Evolutionary conservation across 441 rosid genomes (phyloP).

Genomic region (Aquilaria agallochum): DNA sequence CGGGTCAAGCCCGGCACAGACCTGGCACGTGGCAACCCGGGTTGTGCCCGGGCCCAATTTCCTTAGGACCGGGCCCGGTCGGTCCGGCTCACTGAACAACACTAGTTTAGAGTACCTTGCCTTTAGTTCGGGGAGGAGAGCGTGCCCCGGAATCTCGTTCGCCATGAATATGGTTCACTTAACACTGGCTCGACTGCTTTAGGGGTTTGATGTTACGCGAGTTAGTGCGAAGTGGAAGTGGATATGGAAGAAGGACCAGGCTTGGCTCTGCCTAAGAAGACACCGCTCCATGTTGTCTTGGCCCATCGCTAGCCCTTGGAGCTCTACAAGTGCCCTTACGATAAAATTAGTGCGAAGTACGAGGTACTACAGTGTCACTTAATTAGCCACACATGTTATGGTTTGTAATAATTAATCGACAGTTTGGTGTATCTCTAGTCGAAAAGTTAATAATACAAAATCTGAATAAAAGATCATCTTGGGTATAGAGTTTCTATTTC

Average conservation of each 20-base stretch:
- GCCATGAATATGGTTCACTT: conserved; percentile 29
- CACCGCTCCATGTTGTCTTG: conserved; percentile 39
- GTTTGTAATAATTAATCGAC: too few species aligned
- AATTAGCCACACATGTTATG: too few species aligned
- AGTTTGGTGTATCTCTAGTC: too few species aligned
- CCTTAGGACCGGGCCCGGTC: too few species aligned
- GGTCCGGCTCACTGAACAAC: too few species aligned
- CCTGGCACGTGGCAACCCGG: too few species aligned
- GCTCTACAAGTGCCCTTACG: conserved; percentile 19
- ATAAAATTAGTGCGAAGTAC: background rate
- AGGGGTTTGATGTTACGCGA: conserved; percentile 27
- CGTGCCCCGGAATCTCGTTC: conserved; percentile 36
- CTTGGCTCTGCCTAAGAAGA: conserved; percentile 46
- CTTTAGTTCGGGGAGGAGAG: conserved; percentile 40
- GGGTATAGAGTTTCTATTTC: too few species aligned
- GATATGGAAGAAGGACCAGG: conserved; percentile 45
- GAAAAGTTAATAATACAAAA: too few species aligned
- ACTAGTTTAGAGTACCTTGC: conserved; percentile 34
- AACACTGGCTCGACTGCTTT: conserved; percentile 32
- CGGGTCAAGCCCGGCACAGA: too few species aligned
- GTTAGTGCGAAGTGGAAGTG: conserved; percentile 6
- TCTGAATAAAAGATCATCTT: too few species aligned
- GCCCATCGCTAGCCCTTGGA: conserved; percentile 35
- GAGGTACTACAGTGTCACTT: too few species aligned
- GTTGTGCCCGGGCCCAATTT: too few species aligned